Conservation (phyloP, 2,329 filamentous ascomycete species). For the Aspergillus tamarii region DNA sequence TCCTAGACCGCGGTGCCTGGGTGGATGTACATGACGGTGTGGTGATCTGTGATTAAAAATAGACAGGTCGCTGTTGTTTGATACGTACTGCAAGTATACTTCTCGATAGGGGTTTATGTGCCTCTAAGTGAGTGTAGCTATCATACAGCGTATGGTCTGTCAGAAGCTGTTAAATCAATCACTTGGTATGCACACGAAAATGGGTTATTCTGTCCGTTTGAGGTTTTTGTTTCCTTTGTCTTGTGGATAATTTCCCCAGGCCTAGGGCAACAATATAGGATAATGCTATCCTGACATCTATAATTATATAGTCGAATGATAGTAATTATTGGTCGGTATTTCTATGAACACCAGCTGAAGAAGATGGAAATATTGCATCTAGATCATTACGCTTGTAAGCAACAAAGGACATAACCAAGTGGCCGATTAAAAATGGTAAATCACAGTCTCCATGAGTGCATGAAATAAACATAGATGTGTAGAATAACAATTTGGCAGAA, state of each 20-base stretch:
- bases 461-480: background rate
- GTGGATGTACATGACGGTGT: background rate
- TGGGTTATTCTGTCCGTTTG: background rate
- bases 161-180: background rate
- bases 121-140: background rate
- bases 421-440: background rate
- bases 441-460: background rate
- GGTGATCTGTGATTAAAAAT: background rate
- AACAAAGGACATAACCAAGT: background rate
- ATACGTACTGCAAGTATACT: background rate
- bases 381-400: background rate
- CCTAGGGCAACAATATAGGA: background rate
- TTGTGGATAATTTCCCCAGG: background rate
- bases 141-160: background rate
- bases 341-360: background rate
- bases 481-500: background rate
- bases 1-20: slow-evolving; percentile 3
- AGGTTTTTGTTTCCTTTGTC: background rate
- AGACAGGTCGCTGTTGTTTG: background rate
- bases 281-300: background rate
- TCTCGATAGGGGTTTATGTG: background rate
- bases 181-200: background rate
- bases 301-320: background rate
- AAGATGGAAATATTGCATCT: background rate
- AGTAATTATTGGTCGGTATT: background rate